Evolutionary conservation across 179 eudicot genomes (phyloP), one percentile per base, ranked within the genome.

Genomic region (Vitellaria paradoxa): DNA sequence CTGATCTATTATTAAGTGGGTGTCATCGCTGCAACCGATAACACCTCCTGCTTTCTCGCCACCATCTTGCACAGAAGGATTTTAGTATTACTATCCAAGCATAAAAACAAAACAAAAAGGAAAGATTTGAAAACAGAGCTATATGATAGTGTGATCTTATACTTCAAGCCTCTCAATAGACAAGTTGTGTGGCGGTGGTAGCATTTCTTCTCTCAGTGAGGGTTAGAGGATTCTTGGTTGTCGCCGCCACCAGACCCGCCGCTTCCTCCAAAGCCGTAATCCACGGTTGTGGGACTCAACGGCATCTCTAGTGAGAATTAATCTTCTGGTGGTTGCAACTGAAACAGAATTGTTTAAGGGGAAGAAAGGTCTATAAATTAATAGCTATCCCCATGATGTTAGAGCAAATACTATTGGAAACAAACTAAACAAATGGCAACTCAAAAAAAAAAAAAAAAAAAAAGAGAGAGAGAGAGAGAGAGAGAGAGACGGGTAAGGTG

Each of bases 161-260:
- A 78, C 70, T 84, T 88, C 91, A 42, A 88, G 87, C 40, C 81
- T 77, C 75, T 88, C 88, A 80, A 88, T 84, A 86, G 91, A 67
- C 68, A 73, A 76, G 87, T 86, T 26, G 89, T 88, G 82, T 88
- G 91, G 8, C n/a, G n/a, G n/a, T n/a, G n/a, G n/a, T n/a, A n/a
- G n/a, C n/a, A n/a, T n/a, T n/a, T n/a, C n/a, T n/a, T n/a, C n/a
- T n/a, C n/a, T n/a, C 89, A 84, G 55, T 86, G 89, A 81, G 84
- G 86, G 23, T 83, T 83, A 49, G 82, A 63, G 75, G 71, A 77
- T 26, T 85, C 88, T 37, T 68, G 76, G 73, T 63, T 72, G 69
- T 79, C 56, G 81, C 76, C 65, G 60, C 82, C 46, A 10, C 78
- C 79, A 9, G 63, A 23, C 9, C 80, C 85, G 18, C 78, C 80